Conservation (phyloP, 768 basidiomycete species). For the Hygrocybe coccinea region DNA sequence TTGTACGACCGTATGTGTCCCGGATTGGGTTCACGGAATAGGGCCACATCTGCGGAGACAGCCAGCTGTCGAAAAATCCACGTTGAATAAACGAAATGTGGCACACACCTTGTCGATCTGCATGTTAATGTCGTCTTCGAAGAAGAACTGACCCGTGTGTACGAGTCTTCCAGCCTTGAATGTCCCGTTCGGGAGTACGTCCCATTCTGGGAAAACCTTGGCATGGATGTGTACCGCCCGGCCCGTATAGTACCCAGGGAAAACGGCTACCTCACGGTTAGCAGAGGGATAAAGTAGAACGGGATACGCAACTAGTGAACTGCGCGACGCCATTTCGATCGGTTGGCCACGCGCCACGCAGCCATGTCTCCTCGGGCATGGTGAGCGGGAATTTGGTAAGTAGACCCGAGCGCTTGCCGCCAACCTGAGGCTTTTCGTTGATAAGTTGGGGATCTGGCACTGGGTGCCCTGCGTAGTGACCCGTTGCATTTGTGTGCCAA, state of each 20-base stretch:
- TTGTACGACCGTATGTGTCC: slow-evolving; percentile 43
- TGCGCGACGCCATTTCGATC: slow-evolving; percentile 49
- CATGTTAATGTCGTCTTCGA: slow-evolving; percentile 49
- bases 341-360: slow-evolving; percentile 53
- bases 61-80: background rate
- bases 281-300: background rate
- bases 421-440: slow-evolving; percentile 43
- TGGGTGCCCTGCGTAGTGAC: slow-evolving; percentile 51
- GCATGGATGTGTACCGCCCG: slow-evolving; percentile 53
- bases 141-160: slow-evolving; percentile 54
- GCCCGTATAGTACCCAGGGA: slow-evolving; percentile 54
- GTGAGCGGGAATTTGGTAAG: slow-evolving; percentile 44
- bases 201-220: slow-evolving; percentile 52
- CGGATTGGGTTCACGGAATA: slow-evolving; percentile 48
- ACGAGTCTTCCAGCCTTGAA: slow-evolving; percentile 41
- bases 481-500: slow-evolving; percentile 56
- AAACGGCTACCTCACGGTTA: slow-evolving; percentile 36
- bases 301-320: slow-evolving; percentile 41
- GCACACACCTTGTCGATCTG: slow-evolving; percentile 42
- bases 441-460: slow-evolving; percentile 39
- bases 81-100: background rate
- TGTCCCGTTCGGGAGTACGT: slow-evolving; percentile 38
- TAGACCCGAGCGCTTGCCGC: slow-evolving; percentile 42
- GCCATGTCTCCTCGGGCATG: slow-evolving; percentile 39
- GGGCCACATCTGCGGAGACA: slow-evolving; percentile 42